Base-by-base conservation (phyloP, 805 yeast species). In the Komagataella pseudopastoris region DNA sequence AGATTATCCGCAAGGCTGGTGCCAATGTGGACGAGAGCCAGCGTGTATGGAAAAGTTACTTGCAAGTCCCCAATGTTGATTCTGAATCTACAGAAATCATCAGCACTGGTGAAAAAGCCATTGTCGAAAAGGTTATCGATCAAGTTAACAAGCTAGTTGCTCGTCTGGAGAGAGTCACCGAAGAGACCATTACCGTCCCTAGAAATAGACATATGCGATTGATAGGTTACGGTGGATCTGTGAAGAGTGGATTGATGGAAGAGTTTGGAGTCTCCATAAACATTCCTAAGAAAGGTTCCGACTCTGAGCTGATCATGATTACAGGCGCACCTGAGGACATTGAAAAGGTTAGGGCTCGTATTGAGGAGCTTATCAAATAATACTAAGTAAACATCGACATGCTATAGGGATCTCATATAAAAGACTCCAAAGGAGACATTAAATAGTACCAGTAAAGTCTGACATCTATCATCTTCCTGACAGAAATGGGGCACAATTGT, bases 211-310 rank as follows among this genome's bases (percentile, higher is more conserved):
- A 87, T 59, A 78, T 88, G 59, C 73, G 80, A 7, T 61, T 91
- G 50, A 79, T 91, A 64, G 98, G 98, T 45, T 81, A 88, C 44
- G 80, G 81, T 53, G 97, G 98, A 47, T 60, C 79, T 10, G 75
- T 77, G 53, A 87, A 91, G 67, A 83, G 84, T 58, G 71, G 77
- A 8, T 65, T 88, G 56, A 91, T 88, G 69, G 71, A 76, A 14
- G 87, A 84, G 59, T 86, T 75, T 64, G 71, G 72, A 12, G 90
- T 87, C 49, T 62, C 65, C 23, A 65, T 91, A 51, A 72, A 71
- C 48, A 76, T 91, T 61, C 97, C 97, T 56, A 76, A 75, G 60
- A 67, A 74, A 45, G 75, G 72, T 53, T 75, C 71, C 51, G 67
- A 70, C 39, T 71, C 79, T 6, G 78, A 78, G 20, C 64, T 63